Percentiles rank a stretch among this genome's conserved stretches.
Evolutionary conservation across 2,329 filamentous ascomycete genomes (phyloP).

Genomic region (Aspergillus persii): DNA sequence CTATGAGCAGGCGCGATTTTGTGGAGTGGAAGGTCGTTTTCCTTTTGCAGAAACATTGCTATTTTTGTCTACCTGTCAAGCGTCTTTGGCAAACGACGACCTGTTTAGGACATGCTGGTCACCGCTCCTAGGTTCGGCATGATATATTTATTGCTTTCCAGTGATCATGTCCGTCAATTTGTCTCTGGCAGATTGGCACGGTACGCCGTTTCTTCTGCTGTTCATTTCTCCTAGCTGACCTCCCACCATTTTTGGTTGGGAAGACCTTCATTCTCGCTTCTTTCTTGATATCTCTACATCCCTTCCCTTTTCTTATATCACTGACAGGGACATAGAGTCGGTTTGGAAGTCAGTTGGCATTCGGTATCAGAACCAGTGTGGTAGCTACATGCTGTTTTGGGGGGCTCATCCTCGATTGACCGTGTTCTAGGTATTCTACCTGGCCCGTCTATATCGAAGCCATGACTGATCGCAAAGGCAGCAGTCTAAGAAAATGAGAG

Average conservation of each 20-base stretch:
- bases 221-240: not conserved
- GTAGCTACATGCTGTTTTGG: not conserved
- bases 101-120: not conserved
- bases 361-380: not conserved
- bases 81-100: not conserved
- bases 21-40: not conserved
- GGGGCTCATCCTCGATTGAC: not conserved
- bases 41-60: not conserved
- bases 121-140: too few relatives aligned
- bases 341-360: not conserved
- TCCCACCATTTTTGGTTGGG: not conserved
- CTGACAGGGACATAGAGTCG: not conserved
- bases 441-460: not conserved
- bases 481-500: not conserved
- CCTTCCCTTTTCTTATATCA: not conserved
- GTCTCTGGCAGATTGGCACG: not conserved
- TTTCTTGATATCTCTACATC: too few relatives aligned
- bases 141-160: too few relatives aligned
- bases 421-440: not conserved
- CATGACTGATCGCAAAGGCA: not conserved
- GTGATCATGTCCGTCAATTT: not conserved
- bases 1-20: constrained; percentile 3
- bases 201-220: not conserved
- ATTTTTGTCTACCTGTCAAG: not conserved
- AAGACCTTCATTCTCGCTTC: too few relatives aligned